Conservation (phyloP, 2,329 filamentous ascomycete genomes). For the Calonectria fujianensis region DNA sequence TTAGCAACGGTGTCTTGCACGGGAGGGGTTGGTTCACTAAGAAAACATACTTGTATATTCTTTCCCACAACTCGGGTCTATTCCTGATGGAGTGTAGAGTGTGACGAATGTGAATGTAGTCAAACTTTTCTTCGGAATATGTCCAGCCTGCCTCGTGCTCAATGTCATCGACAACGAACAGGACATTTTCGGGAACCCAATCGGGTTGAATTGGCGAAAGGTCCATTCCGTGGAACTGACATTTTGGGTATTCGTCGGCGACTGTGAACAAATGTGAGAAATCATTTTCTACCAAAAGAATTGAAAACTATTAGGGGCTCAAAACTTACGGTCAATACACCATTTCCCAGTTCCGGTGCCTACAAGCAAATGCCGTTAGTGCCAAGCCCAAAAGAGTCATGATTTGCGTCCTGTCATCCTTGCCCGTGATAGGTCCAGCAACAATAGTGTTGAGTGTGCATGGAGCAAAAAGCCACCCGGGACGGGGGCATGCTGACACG, state of each 20-base stretch:
- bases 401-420: not conserved
- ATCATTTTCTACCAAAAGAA: not conserved
- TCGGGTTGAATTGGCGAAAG: conserved; percentile 72
- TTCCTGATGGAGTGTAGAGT: conserved; percentile 67
- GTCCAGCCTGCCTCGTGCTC: conserved; percentile 71
- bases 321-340: conserved; percentile 69
- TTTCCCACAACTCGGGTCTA: conserved; percentile 62
- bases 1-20: conserved; percentile 16
- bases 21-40: not conserved
- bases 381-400: not conserved
- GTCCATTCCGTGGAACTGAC: conserved; percentile 69
- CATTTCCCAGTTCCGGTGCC: conserved; percentile 72
- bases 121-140: conserved; percentile 66
- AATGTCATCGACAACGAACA: conserved; percentile 72
- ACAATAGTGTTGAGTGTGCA: conserved; percentile 5
- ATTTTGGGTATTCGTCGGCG: conserved; percentile 67
- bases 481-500: not conserved
- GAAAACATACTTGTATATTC: conserved; percentile 63
- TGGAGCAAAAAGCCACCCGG: conserved; percentile 10
- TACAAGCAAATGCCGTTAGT: conserved; percentile 48
- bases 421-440: conserved; percentile 8
- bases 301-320: not conserved
- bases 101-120: conserved; percentile 70
- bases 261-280: conserved; percentile 59
- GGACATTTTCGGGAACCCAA: conserved; percentile 70